These are phyloP conservation scores for Fragaria ananassa DNA, from an alignment of 306 rosid species.

Conservation along the genomic window DNA sequence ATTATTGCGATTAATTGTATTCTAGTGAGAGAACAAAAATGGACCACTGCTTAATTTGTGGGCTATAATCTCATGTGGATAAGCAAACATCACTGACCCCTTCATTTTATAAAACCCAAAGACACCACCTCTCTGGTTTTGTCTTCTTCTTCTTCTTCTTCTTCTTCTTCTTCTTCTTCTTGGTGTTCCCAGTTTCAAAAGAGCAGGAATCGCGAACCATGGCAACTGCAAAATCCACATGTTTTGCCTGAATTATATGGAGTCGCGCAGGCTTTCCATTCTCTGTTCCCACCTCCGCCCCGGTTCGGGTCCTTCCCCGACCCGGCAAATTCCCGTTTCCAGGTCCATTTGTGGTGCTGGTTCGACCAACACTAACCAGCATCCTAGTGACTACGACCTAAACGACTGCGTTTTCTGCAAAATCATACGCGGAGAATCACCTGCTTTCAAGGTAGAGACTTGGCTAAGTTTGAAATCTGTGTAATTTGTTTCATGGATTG, in stretches of 20 bases:
- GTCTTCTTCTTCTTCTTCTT: neutral
- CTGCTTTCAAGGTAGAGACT: constrained; percentile 52
- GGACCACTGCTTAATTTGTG: neutral
- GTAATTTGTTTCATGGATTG: neutral
- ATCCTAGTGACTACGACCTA: constrained; percentile 7
- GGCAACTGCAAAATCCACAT: constrained; percentile 2
- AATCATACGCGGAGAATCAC: constrained; percentile 61
- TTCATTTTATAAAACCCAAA: neutral
- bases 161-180: neutral
- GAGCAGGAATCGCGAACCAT: constrained; percentile 14
- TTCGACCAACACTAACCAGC: constrained; percentile 4
- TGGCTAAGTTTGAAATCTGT: neutral
- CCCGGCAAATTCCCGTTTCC: constrained; percentile 18
- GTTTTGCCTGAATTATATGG: constrained; percentile 27
- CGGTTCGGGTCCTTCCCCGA: constrained; percentile 9
- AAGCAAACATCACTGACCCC: constrained; percentile 13
- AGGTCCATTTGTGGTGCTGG: constrained; percentile 29
- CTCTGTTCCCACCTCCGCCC: constrained; percentile 62
- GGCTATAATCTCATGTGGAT: neutral
- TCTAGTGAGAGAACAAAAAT: neutral
- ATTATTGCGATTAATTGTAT: too few relatives aligned
- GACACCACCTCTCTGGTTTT: neutral
- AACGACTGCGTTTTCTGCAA: constrained; percentile 75
- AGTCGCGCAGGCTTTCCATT: constrained; percentile 60
- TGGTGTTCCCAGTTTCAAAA: neutral